Evolutionary conservation across 2,329 filamentous ascomycete species (phyloP), one percentile per base, ranked within the genome.

Genomic region (Alternaria rosae): DNA sequence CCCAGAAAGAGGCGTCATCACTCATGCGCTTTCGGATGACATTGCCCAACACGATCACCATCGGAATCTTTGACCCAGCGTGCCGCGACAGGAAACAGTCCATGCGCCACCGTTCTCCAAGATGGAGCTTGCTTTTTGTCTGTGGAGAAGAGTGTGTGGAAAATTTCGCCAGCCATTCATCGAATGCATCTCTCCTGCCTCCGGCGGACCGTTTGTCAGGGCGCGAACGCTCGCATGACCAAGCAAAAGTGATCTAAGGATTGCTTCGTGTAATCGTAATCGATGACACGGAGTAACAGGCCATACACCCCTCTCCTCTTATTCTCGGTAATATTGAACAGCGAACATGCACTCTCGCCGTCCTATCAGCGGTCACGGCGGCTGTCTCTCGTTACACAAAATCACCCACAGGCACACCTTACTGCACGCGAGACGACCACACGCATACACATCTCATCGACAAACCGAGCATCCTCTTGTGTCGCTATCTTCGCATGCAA

Each of bases 181-280:
- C 26, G 48, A 50, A 28, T 28, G 25, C 41, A 41, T 61, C 42
- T 17, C 32, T 54, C 50, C 48, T 52, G 51, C 25, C 17, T 17
- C 15, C 17, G 28, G 17, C 26, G 47, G 20, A 50, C n/a, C 20
- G 25, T 47, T 38, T 50, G 57, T 48, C 48, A 47, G 26, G 45
- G 58, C 28, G 65, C 61, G 48, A 54, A 54, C 44, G 51, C 64
- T 62, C 66, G 62, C 62, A 59, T 70, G 64, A 66, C 59, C 68
- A 64, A 57, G 59, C 57, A 65, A 62, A 55, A 57, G 30, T 42
- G 45, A 54, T 47, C 61, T 54, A n/a, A 38, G 43, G 55, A 48
- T 57, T 63, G 48, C 54, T 38, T 56, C 42, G 61, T 68, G 64
- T 53, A 44, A 62, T 65, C 23, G 32, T 47, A 45, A 61, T 58